Evolutionary conservation across 768 basidiomycete genomes (phyloP).

Genomic region (Boletus sensibilis): DNA sequence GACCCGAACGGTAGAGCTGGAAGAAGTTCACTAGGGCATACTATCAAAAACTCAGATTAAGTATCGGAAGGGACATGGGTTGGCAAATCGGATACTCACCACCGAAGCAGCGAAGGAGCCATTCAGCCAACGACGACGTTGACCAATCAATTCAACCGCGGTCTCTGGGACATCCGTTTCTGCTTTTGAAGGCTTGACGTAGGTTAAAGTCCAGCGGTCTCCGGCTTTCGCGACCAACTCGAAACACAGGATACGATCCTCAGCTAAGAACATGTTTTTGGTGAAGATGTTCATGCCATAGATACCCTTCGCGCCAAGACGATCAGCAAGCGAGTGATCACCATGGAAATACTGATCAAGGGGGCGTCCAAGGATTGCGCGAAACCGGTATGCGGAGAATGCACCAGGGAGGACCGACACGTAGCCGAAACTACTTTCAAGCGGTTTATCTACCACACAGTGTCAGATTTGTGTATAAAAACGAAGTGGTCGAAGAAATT

Average conservation of each 20-base stretch:
- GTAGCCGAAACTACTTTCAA: conserved; percentile 95
- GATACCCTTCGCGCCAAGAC: conserved; percentile 90
- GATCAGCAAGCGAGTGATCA: conserved; percentile 86
- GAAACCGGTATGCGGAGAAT: conserved; percentile 94
- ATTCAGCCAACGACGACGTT: conserved; percentile 95
- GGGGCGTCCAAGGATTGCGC: conserved; percentile 86
- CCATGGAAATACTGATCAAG: conserved; percentile 85
- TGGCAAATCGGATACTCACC: conserved; percentile 43
- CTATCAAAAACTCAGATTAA: conserved; percentile 36
- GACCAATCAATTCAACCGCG: conserved; percentile 91
- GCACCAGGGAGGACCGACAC: conserved; percentile 95
- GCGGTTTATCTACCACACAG: conserved; percentile 68
- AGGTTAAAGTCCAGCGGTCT: conserved; percentile 84
- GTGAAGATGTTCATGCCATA: conserved; percentile 98
- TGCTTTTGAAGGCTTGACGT: conserved; percentile 94
- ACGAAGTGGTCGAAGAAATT: conserved; percentile 13
- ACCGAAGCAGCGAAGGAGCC: conserved; percentile 93
- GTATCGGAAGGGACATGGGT: neutral
- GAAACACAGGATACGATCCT: conserved; percentile 97
- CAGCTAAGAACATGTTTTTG: conserved; percentile 89
- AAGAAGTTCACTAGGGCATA: conserved; percentile 95
- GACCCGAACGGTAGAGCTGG: conserved; percentile 80
- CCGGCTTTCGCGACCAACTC: conserved; percentile 90
- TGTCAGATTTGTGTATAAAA: conserved; percentile 10
- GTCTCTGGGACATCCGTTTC: conserved; percentile 95